Evolutionary conservation across 257 asterid genomes (phyloP).

Genomic region (Solanum paucissectum): DNA sequence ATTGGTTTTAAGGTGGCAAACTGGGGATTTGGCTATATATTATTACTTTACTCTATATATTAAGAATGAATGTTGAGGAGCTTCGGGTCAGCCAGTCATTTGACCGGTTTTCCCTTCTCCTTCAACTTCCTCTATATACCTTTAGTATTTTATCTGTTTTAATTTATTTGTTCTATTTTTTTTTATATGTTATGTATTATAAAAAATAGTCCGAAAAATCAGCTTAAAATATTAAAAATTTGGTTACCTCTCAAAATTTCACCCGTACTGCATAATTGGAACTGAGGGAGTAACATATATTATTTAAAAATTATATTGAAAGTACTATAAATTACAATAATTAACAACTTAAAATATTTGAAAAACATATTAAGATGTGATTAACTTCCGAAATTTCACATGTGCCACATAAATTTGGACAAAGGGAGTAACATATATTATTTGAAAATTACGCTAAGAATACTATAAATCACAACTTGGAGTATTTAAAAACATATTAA

Average conservation of each 20-base stretch:
- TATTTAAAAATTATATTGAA: too few relatives aligned
- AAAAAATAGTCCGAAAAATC: not conserved
- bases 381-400: not conserved
- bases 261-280: not conserved
- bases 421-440: not conserved
- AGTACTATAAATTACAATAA: not conserved
- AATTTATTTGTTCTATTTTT: not conserved
- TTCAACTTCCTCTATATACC: not conserved
- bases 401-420: not conserved
- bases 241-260: not conserved
- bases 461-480: not conserved
- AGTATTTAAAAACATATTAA: not conserved
- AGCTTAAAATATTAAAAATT: not conserved
- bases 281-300: not conserved
- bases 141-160: not conserved
- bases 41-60: not conserved
- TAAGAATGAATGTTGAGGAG: not conserved
- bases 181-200: not conserved
- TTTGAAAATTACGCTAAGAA: not conserved
- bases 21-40: not conserved
- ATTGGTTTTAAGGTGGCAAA: not conserved
- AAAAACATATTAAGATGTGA: not conserved
- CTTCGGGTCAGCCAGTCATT: not conserved
- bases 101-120: not conserved
- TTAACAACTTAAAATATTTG: not conserved